A percentile compares a stretch with the other conserved stretches of the same genome.
Evolutionary conservation across 768 basidiomycete species (phyloP).

Genomic region (Auricularia auricula-judae): DNA sequence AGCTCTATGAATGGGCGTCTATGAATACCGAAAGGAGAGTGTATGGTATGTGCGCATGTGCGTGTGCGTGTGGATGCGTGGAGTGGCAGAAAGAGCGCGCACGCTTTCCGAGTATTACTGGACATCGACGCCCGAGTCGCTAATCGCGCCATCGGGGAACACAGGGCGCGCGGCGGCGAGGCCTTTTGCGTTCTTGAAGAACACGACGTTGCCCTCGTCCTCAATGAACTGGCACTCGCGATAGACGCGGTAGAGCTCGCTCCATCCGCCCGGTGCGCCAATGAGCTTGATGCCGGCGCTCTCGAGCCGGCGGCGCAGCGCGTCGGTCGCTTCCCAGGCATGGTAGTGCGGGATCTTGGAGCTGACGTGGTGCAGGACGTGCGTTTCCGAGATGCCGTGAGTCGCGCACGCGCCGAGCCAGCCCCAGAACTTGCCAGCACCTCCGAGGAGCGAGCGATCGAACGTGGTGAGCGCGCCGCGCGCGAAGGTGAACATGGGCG

Average conservation of each 20-base stretch:
- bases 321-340: constrained; percentile 85
- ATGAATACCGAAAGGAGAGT: too few species aligned
- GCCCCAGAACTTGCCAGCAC: constrained; percentile 65
- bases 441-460: constrained; percentile 72
- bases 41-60: too few species aligned
- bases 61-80: too few species aligned
- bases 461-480: constrained; percentile 89
- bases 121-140: constrained; percentile 60
- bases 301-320: constrained; percentile 65
- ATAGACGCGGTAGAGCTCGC: constrained; percentile 30
- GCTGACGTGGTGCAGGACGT: constrained; percentile 82
- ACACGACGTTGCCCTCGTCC: constrained; percentile 4
- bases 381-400: constrained; percentile 90
- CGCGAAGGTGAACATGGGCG: constrained; percentile 80
- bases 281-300: constrained; percentile 50
- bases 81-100: too few species aligned
- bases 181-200: constrained; percentile 7
- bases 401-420: constrained; percentile 81
- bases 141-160: constrained; percentile 43
- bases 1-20: too few species aligned
- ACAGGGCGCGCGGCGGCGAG: constrained; percentile 60
- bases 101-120: constrained; percentile 9
- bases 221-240: constrained; percentile 5
- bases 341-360: constrained; percentile 97
- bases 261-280: constrained; percentile 67